phyloP scores from a whole-genome alignment of 83 land plant genomes.

The Diphasiastrum complanatum region DNA sequence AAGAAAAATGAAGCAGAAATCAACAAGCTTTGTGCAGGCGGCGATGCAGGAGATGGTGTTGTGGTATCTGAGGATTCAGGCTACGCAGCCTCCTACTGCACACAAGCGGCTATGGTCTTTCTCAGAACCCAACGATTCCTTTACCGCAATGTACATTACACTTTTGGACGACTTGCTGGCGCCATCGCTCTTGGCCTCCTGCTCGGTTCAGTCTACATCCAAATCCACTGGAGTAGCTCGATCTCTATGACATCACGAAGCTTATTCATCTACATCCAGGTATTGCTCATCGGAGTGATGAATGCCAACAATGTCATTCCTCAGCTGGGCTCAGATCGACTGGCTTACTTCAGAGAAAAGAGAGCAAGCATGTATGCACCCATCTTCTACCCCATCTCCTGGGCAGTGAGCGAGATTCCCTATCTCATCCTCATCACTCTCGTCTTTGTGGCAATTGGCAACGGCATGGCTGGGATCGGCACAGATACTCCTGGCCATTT shows the following conservation, averaged over 20 bases:
- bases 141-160: conserved; percentile 33
- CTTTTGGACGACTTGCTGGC: conserved; percentile 28
- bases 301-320: conserved; percentile 36
- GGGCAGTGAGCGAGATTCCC: conserved; percentile 34
- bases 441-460: conserved; percentile 28
- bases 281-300: conserved; percentile 28
- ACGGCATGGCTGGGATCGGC: conserved; percentile 27
- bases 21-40: conserved; percentile 11
- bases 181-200: conserved; percentile 19
- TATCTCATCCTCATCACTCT: conserved; percentile 24
- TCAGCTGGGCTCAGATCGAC: conserved; percentile 30
- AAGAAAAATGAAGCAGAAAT: conserved; percentile 13
- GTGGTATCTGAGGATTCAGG: neutral
- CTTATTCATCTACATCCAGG: conserved; percentile 33
- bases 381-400: conserved; percentile 33
- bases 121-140: conserved; percentile 24
- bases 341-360: conserved; percentile 32
- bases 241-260: conserved; percentile 18
- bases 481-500: conserved; percentile 12
- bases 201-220: conserved; percentile 32
- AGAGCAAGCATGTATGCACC: conserved; percentile 32
- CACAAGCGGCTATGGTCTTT: conserved; percentile 25
- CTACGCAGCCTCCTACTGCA: conserved; percentile 18
- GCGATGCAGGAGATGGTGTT: conserved; percentile 1
- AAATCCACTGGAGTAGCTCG: conserved; percentile 16